A percentile compares a stretch with the other conserved stretches of the same genome.
Conservation (phyloP, 257 asterid species). For the Salvia rosmarinus region DNA sequence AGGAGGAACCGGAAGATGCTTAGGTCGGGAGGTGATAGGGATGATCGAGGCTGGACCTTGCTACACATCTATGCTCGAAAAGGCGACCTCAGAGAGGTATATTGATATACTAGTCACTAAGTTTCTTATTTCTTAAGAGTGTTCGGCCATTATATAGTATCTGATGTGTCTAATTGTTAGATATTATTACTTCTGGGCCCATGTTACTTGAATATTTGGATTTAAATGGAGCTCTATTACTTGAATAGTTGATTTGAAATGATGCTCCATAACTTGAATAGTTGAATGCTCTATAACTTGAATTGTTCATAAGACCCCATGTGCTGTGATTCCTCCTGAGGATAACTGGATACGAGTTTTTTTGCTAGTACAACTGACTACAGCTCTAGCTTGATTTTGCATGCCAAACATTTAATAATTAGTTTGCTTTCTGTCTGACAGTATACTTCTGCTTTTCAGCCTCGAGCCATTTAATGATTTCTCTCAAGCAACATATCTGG, state of each 20-base stretch:
- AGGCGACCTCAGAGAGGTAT: slow-evolving; percentile 90
- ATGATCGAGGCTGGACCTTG: slow-evolving; percentile 94
- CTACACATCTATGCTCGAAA: slow-evolving; percentile 78
- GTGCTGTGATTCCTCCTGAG: slow-evolving; percentile 2
- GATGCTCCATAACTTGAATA: not conserved
- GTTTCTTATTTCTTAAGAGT: slow-evolving; percentile 15
- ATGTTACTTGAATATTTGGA: not conserved
- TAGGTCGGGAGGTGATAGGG: slow-evolving; percentile 56
- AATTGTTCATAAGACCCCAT: not conserved
- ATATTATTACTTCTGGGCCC: not conserved
- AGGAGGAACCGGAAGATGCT: slow-evolving; percentile 52
- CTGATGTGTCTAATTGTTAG: not conserved
- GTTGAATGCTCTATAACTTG: not conserved
- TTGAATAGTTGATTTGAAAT: too few relatives aligned
- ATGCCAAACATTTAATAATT: not conserved
- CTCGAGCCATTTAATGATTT: not conserved
- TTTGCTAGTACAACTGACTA: not conserved
- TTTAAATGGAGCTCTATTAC: not conserved
- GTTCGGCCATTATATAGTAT: not conserved
- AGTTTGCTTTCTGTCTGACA: not conserved
- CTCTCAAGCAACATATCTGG: not conserved
- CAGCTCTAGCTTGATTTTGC: not conserved
- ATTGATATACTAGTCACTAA: not conserved
- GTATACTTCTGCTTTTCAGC: not conserved
- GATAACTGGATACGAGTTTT: not conserved